These are phyloP conservation scores for Mortierella sp. DNA, from an alignment of 371 early-diverging fungal species.

Conservation along the genomic window DNA sequence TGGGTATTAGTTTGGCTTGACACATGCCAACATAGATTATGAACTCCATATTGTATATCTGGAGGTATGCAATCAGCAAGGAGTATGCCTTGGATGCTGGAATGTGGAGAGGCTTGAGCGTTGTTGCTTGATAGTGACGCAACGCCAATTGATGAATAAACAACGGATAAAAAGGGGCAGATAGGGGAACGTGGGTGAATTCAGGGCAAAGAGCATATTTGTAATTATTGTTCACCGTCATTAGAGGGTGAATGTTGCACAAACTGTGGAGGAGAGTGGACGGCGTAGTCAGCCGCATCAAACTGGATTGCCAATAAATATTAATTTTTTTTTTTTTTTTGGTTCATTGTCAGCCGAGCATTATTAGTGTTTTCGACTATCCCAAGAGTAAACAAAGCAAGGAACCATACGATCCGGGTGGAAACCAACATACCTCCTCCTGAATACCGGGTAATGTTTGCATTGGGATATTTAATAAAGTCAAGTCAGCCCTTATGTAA, in stretches of 20 bases:
- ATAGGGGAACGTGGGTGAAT: background rate
- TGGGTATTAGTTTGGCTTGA: background rate
- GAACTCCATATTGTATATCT: background rate
- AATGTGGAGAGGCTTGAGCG: background rate
- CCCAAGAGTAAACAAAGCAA: background rate
- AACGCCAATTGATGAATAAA: background rate
- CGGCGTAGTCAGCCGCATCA: background rate
- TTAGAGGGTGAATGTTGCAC: background rate
- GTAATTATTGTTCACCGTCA: background rate
- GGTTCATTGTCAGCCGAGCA: no score
- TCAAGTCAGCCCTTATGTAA: no score
- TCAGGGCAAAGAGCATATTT: background rate
- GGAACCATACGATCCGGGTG: no score
- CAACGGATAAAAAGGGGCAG: slow-evolving; percentile 2
- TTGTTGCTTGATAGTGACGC: background rate
- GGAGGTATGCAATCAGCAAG: background rate
- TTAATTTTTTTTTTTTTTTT: background rate
- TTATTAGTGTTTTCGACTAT: background rate
- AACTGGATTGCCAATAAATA: background rate
- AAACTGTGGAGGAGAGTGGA: slow-evolving; percentile 9
- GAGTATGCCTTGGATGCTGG: no score
- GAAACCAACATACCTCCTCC: no score
- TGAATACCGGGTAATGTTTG: no score
- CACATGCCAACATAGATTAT: background rate
- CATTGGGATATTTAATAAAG: no score